Evolutionary conservation across 2,329 filamentous ascomycete genomes (phyloP).

Genomic region (Penicillium occitanis): DNA sequence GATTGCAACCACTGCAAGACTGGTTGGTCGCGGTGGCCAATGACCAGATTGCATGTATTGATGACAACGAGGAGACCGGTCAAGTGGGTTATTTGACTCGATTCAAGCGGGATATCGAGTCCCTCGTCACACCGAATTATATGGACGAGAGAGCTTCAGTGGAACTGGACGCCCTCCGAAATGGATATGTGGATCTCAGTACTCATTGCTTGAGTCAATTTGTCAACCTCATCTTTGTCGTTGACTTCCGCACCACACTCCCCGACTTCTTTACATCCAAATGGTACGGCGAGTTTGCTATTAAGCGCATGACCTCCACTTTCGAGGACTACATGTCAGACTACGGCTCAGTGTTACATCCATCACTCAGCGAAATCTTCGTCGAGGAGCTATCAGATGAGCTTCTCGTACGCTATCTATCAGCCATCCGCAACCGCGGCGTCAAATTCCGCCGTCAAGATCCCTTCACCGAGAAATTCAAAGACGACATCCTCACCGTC

Average conservation of each 20-base stretch:
- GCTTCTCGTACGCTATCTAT: constrained; percentile 81
- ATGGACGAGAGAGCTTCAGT: constrained; percentile 67
- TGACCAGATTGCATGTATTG: constrained; percentile 97
- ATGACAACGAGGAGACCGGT: constrained; percentile 76
- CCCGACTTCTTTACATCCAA: constrained; percentile 84
- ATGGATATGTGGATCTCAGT: constrained; percentile 92
- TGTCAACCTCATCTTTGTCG: constrained; percentile 79
- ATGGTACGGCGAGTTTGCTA: constrained; percentile 84
- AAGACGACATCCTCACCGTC: constrained; percentile 84
- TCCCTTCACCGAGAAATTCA: constrained; percentile 88
- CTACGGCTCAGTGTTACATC: constrained; percentile 80
- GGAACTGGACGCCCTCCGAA: constrained; percentile 73
- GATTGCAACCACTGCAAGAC: constrained; percentile 72
- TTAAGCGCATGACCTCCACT: constrained; percentile 91
- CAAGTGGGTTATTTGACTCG: constrained; percentile 79
- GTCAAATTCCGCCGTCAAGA: constrained; percentile 85
- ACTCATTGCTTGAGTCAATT: constrained; percentile 91
- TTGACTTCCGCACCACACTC: constrained; percentile 83
- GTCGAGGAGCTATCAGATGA: constrained; percentile 92
- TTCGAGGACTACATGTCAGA: constrained; percentile 94
- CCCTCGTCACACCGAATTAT: constrained; percentile 77
- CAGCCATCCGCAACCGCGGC: constrained; percentile 80
- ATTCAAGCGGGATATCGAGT: constrained; percentile 80
- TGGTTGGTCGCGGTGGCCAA: constrained; percentile 97
- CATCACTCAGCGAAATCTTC: constrained; percentile 84